Percentiles rank a stretch among this genome's conserved stretches.
Evolutionary conservation across 495 filamentous ascomycete genomes (phyloP).

Genomic region (Evernia prunastri): DNA sequence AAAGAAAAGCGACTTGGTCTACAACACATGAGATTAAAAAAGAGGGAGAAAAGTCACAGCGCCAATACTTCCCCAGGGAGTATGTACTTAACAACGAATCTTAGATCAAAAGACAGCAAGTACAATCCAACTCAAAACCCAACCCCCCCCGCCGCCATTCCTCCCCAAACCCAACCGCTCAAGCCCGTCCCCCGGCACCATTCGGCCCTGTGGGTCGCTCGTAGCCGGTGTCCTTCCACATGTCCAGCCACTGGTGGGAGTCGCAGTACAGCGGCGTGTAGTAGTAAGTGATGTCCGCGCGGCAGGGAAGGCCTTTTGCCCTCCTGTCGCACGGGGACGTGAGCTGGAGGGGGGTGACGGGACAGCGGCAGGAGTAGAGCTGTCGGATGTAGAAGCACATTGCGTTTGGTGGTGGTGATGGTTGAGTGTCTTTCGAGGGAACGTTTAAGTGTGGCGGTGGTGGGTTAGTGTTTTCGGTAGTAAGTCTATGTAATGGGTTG

Average conservation of each 20-base stretch:
- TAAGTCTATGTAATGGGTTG: no score
- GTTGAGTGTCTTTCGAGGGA: neutral
- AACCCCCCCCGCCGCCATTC: neutral
- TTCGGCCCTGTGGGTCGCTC: neutral
- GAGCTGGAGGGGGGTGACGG: neutral
- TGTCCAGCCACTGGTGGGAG: neutral
- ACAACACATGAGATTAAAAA: neutral
- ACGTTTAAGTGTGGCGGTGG: neutral
- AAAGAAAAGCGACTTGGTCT: no score
- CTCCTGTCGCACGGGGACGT: neutral
- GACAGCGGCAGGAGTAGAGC: neutral
- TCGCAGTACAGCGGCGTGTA: neutral
- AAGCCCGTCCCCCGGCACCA: neutral
- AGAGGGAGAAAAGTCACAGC: neutral
- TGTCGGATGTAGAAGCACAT: neutral
- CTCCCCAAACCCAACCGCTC: neutral
- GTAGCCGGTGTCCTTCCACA: neutral
- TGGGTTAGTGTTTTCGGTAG: neutral
- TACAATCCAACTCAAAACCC: no score
- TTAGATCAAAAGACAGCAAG: neutral
- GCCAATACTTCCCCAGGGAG: neutral
- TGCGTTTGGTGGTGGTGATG: neutral
- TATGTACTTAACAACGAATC: neutral
- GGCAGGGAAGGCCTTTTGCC: neutral
- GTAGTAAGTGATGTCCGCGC: neutral